Evolutionary conservation across 1,284 basidiomycete genomes (phyloP), one percentile per base, ranked within the genome.

Genomic region (Prillingera fragicola): DNA sequence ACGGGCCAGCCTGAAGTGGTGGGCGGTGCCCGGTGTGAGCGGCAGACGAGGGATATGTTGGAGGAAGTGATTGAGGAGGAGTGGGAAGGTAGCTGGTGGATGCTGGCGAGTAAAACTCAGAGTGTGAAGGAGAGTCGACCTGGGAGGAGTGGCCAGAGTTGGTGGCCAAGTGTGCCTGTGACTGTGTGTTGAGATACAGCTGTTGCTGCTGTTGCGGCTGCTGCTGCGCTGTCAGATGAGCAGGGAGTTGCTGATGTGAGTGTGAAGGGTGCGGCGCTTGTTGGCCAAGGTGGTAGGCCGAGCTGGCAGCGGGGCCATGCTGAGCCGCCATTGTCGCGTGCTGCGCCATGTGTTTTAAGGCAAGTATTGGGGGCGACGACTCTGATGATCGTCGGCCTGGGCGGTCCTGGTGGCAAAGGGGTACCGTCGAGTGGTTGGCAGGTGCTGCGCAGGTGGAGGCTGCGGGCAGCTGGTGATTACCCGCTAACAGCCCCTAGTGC

Each of bases 131-230:
- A 8, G 29, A 31, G 29, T 15, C 29, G 29, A 31, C 18, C n/a
- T n/a, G 29, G 5, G 29, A 15, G 29, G n/a, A 17, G 7, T 31
- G 29, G n/a, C n/a, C 29, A 5, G 29, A 31, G n/a, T 15, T 31
- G 29, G 29, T 31, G 29, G 18, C 33, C 33, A 36, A 22, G 2
- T 29, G 33, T 7, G 8, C 23, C 5, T 25, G 33, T 2, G 33
- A 42, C 3, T 29, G 33, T 1, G 15, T 25, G 38, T 35, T 14
- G 33, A 21, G 21, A 3, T 34, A 41, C 19, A 39, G 38, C 23
- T 37, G 43, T 31, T 37, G 43, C 28, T 45, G 36, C 23, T 38
- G 21, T 14, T 38, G 23, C 17, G 33, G 40, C 15, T 40, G 44
- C 19, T 44, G 23, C 14, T 38, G 37, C 19, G 26, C 26, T 27